Conservation (phyloP, 2,329 filamentous ascomycete genomes). For the Ophiostoma montium region DNA sequence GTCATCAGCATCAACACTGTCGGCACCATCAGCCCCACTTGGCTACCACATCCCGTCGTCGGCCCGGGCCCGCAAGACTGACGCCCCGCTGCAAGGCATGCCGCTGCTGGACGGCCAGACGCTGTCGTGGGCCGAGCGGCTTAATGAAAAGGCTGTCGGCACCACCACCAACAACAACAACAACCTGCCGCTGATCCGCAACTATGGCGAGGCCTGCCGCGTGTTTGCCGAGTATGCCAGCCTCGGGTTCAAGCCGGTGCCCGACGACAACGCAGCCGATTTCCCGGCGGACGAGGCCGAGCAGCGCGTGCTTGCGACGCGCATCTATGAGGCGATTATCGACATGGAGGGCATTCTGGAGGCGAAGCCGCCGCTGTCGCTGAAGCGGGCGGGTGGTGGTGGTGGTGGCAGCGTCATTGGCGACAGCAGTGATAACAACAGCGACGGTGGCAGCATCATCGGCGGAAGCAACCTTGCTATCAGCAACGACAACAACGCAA, state of each 20-base stretch:
- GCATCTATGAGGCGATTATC: constrained; percentile 18
- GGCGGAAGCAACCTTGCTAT: too few relatives aligned
- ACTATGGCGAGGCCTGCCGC: constrained; percentile 6
- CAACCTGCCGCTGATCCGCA: constrained; percentile 4
- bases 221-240: constrained; percentile 12
- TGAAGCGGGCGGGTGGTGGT: constrained; percentile 1
- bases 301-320: constrained; percentile 15
- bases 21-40: not conserved
- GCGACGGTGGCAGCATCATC: too few relatives aligned
- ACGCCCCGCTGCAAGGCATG: constrained; percentile 6
- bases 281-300: constrained; percentile 15
- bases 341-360: constrained; percentile 12
- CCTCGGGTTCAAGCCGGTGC: constrained; percentile 7
- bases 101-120: constrained; percentile 6
- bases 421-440: not conserved
- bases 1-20: not conserved
- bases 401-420: not conserved
- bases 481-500: not conserved
- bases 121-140: constrained; percentile 6
- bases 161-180: not conserved
- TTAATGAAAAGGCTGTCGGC: constrained; percentile 2
- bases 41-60: not conserved
- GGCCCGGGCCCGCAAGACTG: not conserved
- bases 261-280: not conserved
- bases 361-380: constrained; percentile 2